Base-by-base conservation (phyloP, 1,284 basidiomycete species). In the Pseudomicrostroma phylloplanum region DNA sequence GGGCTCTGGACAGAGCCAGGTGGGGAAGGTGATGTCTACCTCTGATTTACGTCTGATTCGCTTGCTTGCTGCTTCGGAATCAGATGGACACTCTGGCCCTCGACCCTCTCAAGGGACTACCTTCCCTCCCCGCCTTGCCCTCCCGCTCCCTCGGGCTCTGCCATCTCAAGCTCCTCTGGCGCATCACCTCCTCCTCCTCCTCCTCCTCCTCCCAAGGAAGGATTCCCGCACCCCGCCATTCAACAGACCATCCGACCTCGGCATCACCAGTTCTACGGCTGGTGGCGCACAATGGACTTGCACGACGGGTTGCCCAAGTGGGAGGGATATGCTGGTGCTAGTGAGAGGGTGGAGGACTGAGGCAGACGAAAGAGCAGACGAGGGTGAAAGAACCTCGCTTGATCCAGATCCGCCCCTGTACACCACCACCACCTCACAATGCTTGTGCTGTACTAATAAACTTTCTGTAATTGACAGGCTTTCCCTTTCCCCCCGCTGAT, bases 71-170 rank as follows among this genome's bases (percentile, higher is more conserved):
- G 36, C 39, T 19, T 46, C 56, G 19, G 55, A 15, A 6, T 4
- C 49, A 64, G 62, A 55, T 74, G 72, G 72, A 69, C 67, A 30
- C 64, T 74, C 21, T 74, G 69, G 72, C 71, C 69, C 1, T 60
- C 59, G 23, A 73, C 69, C 0, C 59, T 74, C 9, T 61, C 61
- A 36, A 64, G 70, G 13, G 40, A 57, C 21, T 48, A 36, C 9
- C 30, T 36, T 36, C 30, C 30, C 9, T 9, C 30, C 9, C 30
- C 30, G 4, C 3, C 30, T 36, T 9, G 4, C 46, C 4, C 46
- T 48, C 46, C 23, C 46, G 7, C 4, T 48, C 46, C 23, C 46
- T 6, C 46, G 17, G 46, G 17, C 46, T 48, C 46, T n/a, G n/a
- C n/a, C n/a, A n/a, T 3, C 46, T 23, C 46, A 4, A n/a, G n/a